These are phyloP conservation scores for Chaetoscypha palmicola DNA, from an alignment of 2,329 filamentous ascomycete genomes.

Conservation along the genomic window DNA sequence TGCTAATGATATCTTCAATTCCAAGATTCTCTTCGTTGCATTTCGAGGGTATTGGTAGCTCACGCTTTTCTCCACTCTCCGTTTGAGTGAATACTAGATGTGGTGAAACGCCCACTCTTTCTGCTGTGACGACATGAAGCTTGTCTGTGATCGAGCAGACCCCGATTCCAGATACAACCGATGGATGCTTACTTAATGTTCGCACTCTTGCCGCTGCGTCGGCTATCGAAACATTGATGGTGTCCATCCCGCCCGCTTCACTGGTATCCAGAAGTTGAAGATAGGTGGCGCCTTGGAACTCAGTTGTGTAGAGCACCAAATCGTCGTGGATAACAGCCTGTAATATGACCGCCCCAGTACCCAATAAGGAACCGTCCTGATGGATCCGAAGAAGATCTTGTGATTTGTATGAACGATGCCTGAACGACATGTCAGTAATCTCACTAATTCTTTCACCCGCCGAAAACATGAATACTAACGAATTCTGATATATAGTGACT, in stretches of 20 bases:
- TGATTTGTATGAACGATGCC: constrained; percentile 10
- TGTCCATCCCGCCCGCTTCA: constrained; percentile 8
- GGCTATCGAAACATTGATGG: constrained; percentile 4
- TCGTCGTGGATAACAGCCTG: constrained; percentile 21
- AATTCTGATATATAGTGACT: constrained; percentile 13
- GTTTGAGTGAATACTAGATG: constrained; percentile 19
- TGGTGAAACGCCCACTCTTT: constrained; percentile 11
- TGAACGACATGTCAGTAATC: constrained; percentile 10
- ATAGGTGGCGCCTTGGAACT: constrained; percentile 10
- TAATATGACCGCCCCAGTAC: constrained; percentile 15
- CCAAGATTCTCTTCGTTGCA: background rate
- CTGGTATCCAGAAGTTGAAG: constrained; percentile 18
- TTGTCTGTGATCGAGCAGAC: constrained; percentile 9
- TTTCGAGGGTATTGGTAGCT: constrained; percentile 10
- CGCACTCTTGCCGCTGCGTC: constrained; percentile 8
- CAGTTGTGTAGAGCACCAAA: constrained; percentile 23
- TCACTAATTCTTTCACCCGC: too few relatives aligned
- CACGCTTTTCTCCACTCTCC: constrained; percentile 1
- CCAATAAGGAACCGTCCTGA: constrained; percentile 5
- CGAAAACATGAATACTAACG: background rate
- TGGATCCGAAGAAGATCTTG: constrained; percentile 12
- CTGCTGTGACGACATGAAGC: constrained; percentile 18
- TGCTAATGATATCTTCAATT: constrained; percentile 24
- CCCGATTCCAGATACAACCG: constrained; percentile 16
- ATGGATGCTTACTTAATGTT: constrained; percentile 14